Base-by-base conservation (phyloP, 148 eudicot species). In the Nepenthes gracilis region DNA sequence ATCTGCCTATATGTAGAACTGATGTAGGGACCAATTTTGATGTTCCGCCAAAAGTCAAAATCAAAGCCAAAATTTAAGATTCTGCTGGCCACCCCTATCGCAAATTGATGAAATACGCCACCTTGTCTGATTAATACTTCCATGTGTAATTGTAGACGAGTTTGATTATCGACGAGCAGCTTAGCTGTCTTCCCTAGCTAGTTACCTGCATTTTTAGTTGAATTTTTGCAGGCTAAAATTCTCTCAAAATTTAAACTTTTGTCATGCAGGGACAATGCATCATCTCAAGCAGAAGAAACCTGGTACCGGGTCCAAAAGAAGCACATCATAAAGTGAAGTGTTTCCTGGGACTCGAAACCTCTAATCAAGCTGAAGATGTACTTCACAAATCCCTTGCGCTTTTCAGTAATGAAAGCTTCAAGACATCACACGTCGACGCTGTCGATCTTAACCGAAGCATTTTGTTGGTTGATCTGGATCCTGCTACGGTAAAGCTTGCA, bases 401-500 rank as follows among this genome's bases (percentile, higher is more conserved):
- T n/a, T 6, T 3, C 10, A 12, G 2, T 2, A 49, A n/a, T 49
- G 4, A 11, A 49, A 11, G 53, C 15, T 49, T 49, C 15, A 11
- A 1, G 53, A 49, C 6, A n/a, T 49, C 53, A 6, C 53, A 49
- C 11, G 0, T 11, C 11, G 53, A 49, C 2, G 15, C 35, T 33
- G 11, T 7, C 1, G 37, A 55, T 4, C 8, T 4, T n/a, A 64
- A 33, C 32, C 45, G 32, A 45, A 74, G 62, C 73, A 67, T 36
- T 23, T 56, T 86, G 60, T 57, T 88, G 54, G 33, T 74, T 11
- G 95, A 93, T 74, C 56, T 93, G 67, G 96, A 88, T 67, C 86
- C 95, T 12, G 87, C 87, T 32, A 86, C 98, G 33, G 98, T 95
- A 43, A 88, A 86, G 69, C 68, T 78, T 34, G 80, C 74, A 4